These are phyloP conservation scores for Meripilus lineatus DNA, from an alignment of 1,284 basidiomycete species.

Conservation along the genomic window DNA sequence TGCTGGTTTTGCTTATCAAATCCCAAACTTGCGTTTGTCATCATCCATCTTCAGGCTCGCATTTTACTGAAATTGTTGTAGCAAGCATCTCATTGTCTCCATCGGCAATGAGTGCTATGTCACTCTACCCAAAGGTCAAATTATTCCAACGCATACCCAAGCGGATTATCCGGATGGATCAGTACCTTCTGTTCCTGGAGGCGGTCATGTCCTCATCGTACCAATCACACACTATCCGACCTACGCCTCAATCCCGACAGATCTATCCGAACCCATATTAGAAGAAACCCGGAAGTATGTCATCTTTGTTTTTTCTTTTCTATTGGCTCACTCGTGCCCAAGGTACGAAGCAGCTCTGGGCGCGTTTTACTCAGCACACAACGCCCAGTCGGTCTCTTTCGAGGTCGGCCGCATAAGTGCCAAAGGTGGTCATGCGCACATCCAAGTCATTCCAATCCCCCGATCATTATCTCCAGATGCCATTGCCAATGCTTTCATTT, in stretches of 20 bases:
- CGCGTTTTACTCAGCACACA: slow-evolving; percentile 67
- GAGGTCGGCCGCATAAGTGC: slow-evolving; percentile 83
- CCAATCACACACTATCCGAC: slow-evolving; percentile 73
- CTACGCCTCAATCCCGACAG: slow-evolving; percentile 60
- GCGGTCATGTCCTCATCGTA: slow-evolving; percentile 89
- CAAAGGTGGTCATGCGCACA: slow-evolving; percentile 91
- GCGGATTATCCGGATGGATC: slow-evolving; percentile 32
- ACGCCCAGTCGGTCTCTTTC: slow-evolving; percentile 70
- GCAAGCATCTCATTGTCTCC: slow-evolving; percentile 91
- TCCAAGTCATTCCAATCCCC: slow-evolving; percentile 85
- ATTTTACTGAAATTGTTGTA: slow-evolving; percentile 26
- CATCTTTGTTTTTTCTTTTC: neutral
- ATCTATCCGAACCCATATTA: slow-evolving; percentile 70
- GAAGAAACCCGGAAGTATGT: slow-evolving; percentile 72
- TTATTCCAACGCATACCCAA: slow-evolving; percentile 71
- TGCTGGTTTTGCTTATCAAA: slow-evolving; percentile 98
- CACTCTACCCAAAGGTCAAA: slow-evolving; percentile 90
- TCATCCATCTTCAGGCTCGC: neutral
- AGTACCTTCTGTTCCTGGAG: slow-evolving; percentile 70
- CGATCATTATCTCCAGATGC: slow-evolving; percentile 40
- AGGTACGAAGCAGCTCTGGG: slow-evolving; percentile 79
- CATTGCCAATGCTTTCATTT: slow-evolving; percentile 67
- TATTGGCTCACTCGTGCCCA: slow-evolving; percentile 5
- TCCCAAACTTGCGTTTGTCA: slow-evolving; percentile 68
- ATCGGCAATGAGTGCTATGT: slow-evolving; percentile 92